Conservation (phyloP, 2,329 filamentous ascomycete species). For the Cladosporium halotolerans region DNA sequence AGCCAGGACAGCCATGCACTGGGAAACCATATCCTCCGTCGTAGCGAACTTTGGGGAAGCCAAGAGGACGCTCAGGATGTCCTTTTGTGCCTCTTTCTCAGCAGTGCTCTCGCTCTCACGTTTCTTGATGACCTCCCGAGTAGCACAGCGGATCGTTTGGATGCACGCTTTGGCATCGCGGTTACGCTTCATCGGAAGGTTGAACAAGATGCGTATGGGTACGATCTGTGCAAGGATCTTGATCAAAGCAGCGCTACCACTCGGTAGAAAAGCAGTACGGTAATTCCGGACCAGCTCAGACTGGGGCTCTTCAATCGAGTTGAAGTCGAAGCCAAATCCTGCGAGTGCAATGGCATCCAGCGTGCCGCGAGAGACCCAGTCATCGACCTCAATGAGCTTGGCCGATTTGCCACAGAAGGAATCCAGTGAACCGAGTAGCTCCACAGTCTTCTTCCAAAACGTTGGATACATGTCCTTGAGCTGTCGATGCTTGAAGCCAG, state of each 20-base stretch:
- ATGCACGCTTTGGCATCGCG: slow-evolving; percentile 7
- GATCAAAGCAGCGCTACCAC: slow-evolving; percentile 1
- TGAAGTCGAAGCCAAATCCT: slow-evolving; percentile 53
- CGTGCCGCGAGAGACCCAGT: slow-evolving; percentile 46
- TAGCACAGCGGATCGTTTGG: background rate
- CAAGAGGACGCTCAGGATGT: slow-evolving; percentile 46
- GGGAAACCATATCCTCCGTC: slow-evolving; percentile 41
- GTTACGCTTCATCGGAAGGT: slow-evolving; percentile 5
- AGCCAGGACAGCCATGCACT: slow-evolving; percentile 50
- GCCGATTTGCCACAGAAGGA: background rate
- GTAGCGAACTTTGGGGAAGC: slow-evolving; percentile 46
- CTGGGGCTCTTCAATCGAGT: slow-evolving; percentile 39
- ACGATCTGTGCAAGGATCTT: slow-evolving; percentile 3
- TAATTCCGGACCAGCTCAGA: slow-evolving; percentile 31
- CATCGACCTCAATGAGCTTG: slow-evolving; percentile 36
- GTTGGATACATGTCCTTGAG: slow-evolving; percentile 77
- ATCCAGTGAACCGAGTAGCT: slow-evolving; percentile 1
- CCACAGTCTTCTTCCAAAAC: slow-evolving; percentile 65
- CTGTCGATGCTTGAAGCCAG: slow-evolving; percentile 79
- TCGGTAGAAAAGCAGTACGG: slow-evolving; percentile 29
- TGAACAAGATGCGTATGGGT: background rate
- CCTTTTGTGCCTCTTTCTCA: slow-evolving; percentile 28
- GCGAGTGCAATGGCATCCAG: slow-evolving; percentile 54
- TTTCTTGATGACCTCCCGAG: background rate
- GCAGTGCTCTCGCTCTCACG: background rate